Base-by-base conservation (phyloP, 2,329 filamentous ascomycete species). In the Rhinocladiella similis region DNA sequence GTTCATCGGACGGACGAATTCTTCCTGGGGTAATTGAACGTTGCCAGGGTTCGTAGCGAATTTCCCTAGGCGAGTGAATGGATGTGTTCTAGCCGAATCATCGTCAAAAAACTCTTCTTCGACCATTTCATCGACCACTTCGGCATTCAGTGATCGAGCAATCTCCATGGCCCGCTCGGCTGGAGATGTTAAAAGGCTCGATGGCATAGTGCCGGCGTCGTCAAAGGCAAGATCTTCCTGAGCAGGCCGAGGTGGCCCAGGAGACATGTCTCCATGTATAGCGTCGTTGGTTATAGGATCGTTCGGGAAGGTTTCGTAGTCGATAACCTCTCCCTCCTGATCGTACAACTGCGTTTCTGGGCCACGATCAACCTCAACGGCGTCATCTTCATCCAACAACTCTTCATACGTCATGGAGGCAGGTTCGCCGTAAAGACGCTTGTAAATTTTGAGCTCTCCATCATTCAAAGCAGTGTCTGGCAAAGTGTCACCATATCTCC, bases 371-470 rank as follows among this genome's bases (percentile, higher is more conserved):
- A 71, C 68, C 13, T 65, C 68, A 14, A 67, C 64, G 10, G 69
- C 63, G 2, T 66, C 48, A 5, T 69, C 66, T 38, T 71, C 59
- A 3, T 66, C 63, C 4, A 56, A 50, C 13, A 65, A 65, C 14
- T 64, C 59, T 3, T 52, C 63, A 38, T 74, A 67, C 48, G 70
- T 67, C 5, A 72, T 46, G 0, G 69, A 65, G 39, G 68, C 69
- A 1, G 91, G 90, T 33, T 86, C 79, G 1, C 92, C 93, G 70
- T 94, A 97, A 14, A 96, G 75, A 61, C 91, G 81, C 68, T 88
- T 85, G 71, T 96, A 96, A 1, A 96, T 75, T 47, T 75, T 77
- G 66, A 88, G 86, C 70, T 96, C 91, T 51, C 88, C 82, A 1
- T 80, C 78, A 33, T 79, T 85, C 50, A 97, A 72, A 65, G 90